Evolutionary conservation across 176 grass and related monocot genomes (phyloP), one percentile per base, ranked within the genome.

Genomic region (Musa itinerans): DNA sequence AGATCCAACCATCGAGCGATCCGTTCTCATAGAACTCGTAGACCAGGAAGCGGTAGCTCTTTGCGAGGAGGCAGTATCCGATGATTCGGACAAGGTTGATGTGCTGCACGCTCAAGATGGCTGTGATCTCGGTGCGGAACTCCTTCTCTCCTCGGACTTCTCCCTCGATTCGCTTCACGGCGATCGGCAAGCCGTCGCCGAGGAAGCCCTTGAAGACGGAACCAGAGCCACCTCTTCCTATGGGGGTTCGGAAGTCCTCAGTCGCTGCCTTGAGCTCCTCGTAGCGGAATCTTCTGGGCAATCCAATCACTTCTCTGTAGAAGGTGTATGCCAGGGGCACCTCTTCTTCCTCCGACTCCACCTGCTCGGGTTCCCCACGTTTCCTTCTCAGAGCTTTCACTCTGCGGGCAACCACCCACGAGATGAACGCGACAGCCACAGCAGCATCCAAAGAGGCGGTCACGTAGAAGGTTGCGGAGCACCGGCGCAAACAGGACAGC

Each of bases 191-290:
- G 43, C 5, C 71, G 50, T 52, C 71, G 11, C 52, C 53, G 16
- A 75, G 72, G 53, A 59, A 26, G 21, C 72, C 53, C 22, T 75
- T 75, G 72, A 75, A 75, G 10, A 75, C 72, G 4, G 72, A 75
- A 34, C 72, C 52, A 43, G 72, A 75, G 22, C 72, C 13, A 1
- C 52, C 53, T 56, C 72, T 55, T 9, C 53, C 53, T 24, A 61
- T 43, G 13, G 53, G 72, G 19, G 53, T 75, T 20, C 54, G 72
- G 54, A 75, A 75, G 26, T 75, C 27, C 26, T 43, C 2, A 9
- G 53, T 75, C 2, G 72, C 72, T 55, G 11, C 54, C 53, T 75
- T 61, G 8, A 58, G 23, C 72, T 75, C 72, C 16, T 19, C 16
- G 72, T 75, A 75, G 24, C 7, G 16, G 25, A 75, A 12, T 75